These are phyloP conservation scores for Pseudonitzschia multistriata DNA, from an alignment of 108 stramenopile species.

Conservation along the genomic window DNA sequence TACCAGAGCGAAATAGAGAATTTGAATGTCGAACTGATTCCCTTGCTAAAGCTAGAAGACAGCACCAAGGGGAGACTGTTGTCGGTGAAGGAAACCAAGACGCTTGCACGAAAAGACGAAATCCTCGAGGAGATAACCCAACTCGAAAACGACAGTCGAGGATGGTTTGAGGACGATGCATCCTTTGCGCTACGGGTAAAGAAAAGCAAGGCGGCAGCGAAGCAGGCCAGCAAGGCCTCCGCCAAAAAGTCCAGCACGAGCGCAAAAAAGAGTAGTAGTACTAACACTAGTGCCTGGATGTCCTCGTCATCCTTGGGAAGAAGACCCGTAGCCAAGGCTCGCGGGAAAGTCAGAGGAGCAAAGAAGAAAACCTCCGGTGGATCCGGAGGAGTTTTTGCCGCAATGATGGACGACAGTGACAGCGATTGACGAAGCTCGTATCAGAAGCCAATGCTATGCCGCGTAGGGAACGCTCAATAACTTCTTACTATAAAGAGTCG, in stretches of 20 bases:
- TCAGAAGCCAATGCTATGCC: background rate
- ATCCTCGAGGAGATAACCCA: slow-evolving; percentile 62
- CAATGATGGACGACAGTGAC: slow-evolving; percentile 88
- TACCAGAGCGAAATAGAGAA: slow-evolving; percentile 58
- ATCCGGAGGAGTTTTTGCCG: slow-evolving; percentile 72
- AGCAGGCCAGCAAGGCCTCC: slow-evolving; percentile 18
- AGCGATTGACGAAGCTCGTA: slow-evolving; percentile 46
- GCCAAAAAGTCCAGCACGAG: slow-evolving; percentile 27
- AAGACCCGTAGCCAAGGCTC: slow-evolving; percentile 16
- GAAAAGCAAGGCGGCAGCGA: slow-evolving; percentile 33
- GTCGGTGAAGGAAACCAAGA: slow-evolving; percentile 69
- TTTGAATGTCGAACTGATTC: slow-evolving; percentile 56
- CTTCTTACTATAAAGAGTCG: background rate
- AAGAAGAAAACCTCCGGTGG: slow-evolving; percentile 26
- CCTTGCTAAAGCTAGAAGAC: slow-evolving; percentile 62
- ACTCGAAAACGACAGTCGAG: slow-evolving; percentile 60
- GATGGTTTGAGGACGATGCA: slow-evolving; percentile 85
- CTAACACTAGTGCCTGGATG: slow-evolving; percentile 32
- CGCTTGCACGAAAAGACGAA: slow-evolving; percentile 69
- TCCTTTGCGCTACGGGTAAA: slow-evolving; percentile 59
- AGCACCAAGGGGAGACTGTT: slow-evolving; percentile 63
- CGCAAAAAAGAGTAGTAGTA: slow-evolving; percentile 1
- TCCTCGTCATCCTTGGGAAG: slow-evolving; percentile 40
- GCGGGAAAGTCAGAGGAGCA: slow-evolving; percentile 16
- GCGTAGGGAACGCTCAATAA: background rate